Evolutionary conservation across 257 asterid species (phyloP), one percentile per base, ranked within the genome.

Genomic region (Solanum rostratum): DNA sequence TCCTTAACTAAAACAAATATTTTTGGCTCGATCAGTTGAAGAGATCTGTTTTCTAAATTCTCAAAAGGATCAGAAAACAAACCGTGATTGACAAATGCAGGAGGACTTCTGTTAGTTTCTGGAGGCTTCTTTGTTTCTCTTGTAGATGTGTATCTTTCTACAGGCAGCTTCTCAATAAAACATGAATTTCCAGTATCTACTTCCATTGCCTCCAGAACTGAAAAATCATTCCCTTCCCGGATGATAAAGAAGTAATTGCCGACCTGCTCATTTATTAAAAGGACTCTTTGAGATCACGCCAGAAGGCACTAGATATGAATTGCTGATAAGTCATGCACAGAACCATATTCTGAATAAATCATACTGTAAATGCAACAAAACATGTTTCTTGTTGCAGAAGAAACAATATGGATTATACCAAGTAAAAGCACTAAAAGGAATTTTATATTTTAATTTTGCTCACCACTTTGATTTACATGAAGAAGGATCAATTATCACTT

Each of bases 71-170:
- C 59, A 54, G 69, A 60, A 73, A 62, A 84, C 90, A 76, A 70
- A 93, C 97, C 98, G n/a, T 93, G 92, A 89, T 94, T 93, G 80
- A 94, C 90, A 68, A 90, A 94, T 52, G 80, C 90, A 14, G 89
- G 84, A 80, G 89, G 43, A 53, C 71, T 86, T 29, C 89, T 55
- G 84, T 84, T 86, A 60, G 81, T 88, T 79, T 93, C 96, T 19
- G 84, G 88, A 50, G 97, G 88, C 86, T 52, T 91, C 84, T 90
- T 88, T 43, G 86, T 87, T 30, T 90, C 91, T 49, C 79, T 52
- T 83, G 76, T 52, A 52, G 94, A 88, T n/a, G 80, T 57, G 66
- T 85, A 82, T 83, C 90, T 88, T 85, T 91, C 95, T 52, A 79
- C 84, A 86, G 93, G 88, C 82, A 79, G 87, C 87, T 86, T 92